Evolutionary conservation across 768 basidiomycete genomes (phyloP).

Genomic region (Tremella mesenterica): DNA sequence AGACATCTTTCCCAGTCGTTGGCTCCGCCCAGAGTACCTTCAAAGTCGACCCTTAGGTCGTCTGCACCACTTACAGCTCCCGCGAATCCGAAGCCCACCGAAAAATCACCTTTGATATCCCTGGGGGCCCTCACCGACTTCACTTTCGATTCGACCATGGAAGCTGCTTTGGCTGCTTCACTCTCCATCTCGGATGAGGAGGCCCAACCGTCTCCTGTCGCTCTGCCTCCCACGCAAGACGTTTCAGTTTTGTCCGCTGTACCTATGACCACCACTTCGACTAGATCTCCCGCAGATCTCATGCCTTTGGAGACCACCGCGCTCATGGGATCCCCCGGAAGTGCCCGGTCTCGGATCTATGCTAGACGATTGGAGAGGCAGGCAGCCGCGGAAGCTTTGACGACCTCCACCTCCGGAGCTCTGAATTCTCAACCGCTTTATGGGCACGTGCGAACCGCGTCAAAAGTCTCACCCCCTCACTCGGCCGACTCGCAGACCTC

Average conservation of each 20-base stretch:
- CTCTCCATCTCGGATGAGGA: conserved; percentile 18
- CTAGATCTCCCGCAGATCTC: too few relatives aligned
- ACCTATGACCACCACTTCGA: not conserved
- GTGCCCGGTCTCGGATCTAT: conserved; percentile 25
- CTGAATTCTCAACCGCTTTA: not conserved
- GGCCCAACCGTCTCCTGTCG: conserved; percentile 6
- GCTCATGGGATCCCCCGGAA: conserved; percentile 14
- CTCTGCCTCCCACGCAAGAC: not conserved
- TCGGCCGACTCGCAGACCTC: conserved; percentile 28
- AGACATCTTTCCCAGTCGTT: not conserved
- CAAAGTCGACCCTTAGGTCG: too few relatives aligned
- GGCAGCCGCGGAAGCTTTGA: conserved; percentile 4
- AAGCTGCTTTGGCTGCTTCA: conserved; percentile 29
- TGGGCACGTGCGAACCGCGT: conserved; percentile 10
- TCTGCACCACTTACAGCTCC: not conserved
- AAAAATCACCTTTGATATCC: not conserved
- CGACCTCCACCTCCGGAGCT: not conserved
- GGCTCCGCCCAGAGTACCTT: not conserved
- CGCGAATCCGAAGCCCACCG: not conserved
- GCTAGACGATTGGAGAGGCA: conserved; percentile 22
- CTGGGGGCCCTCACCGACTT: conserved; percentile 23
- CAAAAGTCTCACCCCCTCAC: conserved; percentile 19
- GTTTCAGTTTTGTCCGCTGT: not conserved
- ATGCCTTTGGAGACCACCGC: conserved; percentile 5
- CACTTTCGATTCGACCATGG: conserved; percentile 30